Percentiles rank a stretch among this genome's conserved stretches.
These are phyloP conservation scores for Aureobasidium sp. DNA, from an alignment of 2,329 filamentous ascomycete genomes.

Conservation along the genomic window DNA sequence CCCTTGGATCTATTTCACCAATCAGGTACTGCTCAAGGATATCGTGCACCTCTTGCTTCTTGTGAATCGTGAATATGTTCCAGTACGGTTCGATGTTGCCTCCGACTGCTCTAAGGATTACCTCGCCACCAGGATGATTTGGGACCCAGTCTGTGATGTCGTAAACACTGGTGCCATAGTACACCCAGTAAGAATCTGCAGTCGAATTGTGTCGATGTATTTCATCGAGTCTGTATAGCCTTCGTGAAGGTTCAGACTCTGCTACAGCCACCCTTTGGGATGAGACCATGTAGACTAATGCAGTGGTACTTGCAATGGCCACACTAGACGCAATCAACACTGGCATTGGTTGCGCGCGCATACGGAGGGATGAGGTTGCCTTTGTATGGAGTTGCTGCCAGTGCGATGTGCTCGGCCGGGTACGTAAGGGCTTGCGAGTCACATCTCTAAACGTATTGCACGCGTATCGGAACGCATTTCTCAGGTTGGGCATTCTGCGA, in stretches of 20 bases:
- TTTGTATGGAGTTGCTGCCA: too few relatives aligned
- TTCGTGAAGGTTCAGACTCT: not conserved
- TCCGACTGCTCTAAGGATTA: slow-evolving; percentile 60
- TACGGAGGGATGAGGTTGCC: too few relatives aligned
- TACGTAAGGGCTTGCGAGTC: too few relatives aligned
- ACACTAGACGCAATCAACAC: too few relatives aligned
- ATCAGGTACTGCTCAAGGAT: slow-evolving; percentile 60
- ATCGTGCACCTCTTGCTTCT: slow-evolving; percentile 56
- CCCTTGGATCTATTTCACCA: slow-evolving; percentile 52
- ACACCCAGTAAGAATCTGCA: slow-evolving; percentile 55
- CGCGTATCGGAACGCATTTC: too few relatives aligned
- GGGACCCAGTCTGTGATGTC: slow-evolving; percentile 63
- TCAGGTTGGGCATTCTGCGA: too few relatives aligned
- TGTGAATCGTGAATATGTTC: slow-evolving; percentile 64
- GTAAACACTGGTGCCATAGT: slow-evolving; percentile 58
- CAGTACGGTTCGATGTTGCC: slow-evolving; percentile 61
- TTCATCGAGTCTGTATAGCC: slow-evolving; percentile 23
- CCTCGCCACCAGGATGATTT: slow-evolving; percentile 60
- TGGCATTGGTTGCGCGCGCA: too few relatives aligned
- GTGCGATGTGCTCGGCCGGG: too few relatives aligned
- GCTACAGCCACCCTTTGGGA: too few relatives aligned
- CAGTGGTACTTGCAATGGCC: too few relatives aligned
- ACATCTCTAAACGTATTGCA: too few relatives aligned
- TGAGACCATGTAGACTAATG: too few relatives aligned
- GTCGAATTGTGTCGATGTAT: slow-evolving; percentile 31